A percentile compares a stretch with the other conserved stretches of the same genome.
phyloP scores from a whole-genome alignment of 208 protist genomes.

The Trichomonas gallinae region DNA sequence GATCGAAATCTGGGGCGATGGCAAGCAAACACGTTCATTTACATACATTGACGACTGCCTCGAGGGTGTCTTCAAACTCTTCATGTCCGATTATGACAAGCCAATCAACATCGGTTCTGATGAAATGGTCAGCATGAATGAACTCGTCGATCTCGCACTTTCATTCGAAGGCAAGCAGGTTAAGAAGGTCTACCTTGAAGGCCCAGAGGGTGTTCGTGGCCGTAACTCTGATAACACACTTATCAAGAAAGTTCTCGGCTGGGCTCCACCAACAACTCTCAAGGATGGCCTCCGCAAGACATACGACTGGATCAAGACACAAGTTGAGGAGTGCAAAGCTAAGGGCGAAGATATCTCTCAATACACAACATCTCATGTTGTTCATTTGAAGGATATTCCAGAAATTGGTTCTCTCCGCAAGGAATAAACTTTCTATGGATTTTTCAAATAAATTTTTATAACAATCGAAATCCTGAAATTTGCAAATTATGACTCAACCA shows the following conservation, averaged over 20 bases:
- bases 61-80: conserved; percentile 50
- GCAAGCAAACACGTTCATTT: conserved; percentile 59
- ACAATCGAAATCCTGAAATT: no score
- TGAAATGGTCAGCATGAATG: conserved; percentile 59
- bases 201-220: conserved; percentile 56
- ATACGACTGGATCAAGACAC: conserved; percentile 53
- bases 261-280: conserved; percentile 50
- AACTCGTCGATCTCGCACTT: conserved; percentile 51
- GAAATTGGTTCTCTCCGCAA: not conserved
- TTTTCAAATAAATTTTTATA: no score
- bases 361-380: not conserved
- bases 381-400: not conserved
- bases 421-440: not conserved
- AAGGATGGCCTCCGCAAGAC: conserved; percentile 52
- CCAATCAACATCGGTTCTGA: conserved; percentile 60
- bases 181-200: conserved; percentile 50
- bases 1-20: conserved; percentile 65
- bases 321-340: conserved; percentile 23
- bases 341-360: conserved; percentile 18
- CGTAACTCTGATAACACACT: conserved; percentile 61
- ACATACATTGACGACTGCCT: conserved; percentile 60
- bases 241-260: conserved; percentile 54
- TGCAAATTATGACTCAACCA: no score
- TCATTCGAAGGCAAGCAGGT: conserved; percentile 50
- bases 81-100: conserved; percentile 48